Evolutionary conservation across 176 grass and related monocot genomes (phyloP), one percentile per base, ranked within the genome.

Genomic region (Tillandsia fasciculata): DNA sequence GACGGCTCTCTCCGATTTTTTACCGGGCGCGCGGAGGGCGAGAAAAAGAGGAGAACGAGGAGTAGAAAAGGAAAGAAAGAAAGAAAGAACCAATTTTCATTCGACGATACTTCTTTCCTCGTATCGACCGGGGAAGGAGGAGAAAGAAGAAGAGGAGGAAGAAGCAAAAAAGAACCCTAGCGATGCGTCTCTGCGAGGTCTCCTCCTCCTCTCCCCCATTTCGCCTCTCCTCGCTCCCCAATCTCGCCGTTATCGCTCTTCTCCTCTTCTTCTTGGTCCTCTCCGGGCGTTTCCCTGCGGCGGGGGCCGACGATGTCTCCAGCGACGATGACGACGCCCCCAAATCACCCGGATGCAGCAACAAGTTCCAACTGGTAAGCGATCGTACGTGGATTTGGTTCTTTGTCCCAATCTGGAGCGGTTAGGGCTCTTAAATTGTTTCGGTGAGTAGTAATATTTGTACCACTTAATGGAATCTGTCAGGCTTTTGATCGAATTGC

Each of bases 291-390:
- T 14, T 80, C 52, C 53, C 23, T 11, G 48, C 52, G 48, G 71
- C 24, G 65, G 68, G 68, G 15, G 86, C 82, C 5, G 87, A 97
- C 53, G 93, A 97, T 47, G 90, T 83, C 71, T 82, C 87, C 67
- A 87, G 70, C 61, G 80, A 87, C 68, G 84, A 90, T 74, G 71
- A 77, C 15, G 89, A 72, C 26, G n/a, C 59, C 71, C 89, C 84
- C 53, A 66, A 74, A 76, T 73, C 75, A 4, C 91, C 87, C 26
- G 81, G 81, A 54, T 97, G 93, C 71, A 83, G 84, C 82, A 92
- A 97, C 72, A 92, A 90, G 59, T 97, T 97, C 76, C 93, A 97
- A 57, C 82, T 97, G 86, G 93, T 92, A 83, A 87, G 68, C 14
- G 54, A 59, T 15, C 54, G 15, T 59, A 14, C 54, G 12, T 59